These are phyloP conservation scores for Serendipita indica DNA, from an alignment of 768 basidiomycete species.

Conservation along the genomic window DNA sequence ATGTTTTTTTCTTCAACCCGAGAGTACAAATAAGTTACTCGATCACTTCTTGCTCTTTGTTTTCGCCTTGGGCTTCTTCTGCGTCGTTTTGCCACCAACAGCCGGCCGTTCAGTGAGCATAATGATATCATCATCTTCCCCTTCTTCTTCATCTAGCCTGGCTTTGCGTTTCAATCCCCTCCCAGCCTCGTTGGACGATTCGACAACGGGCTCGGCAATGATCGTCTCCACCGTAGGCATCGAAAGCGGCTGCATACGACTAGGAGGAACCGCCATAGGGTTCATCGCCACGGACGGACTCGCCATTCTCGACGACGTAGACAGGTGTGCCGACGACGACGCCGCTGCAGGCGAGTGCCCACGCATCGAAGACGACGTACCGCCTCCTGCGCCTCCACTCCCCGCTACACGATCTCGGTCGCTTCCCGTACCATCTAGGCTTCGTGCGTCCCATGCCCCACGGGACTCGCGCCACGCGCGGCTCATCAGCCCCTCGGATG, in stretches of 20 bases:
- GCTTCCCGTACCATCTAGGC: not conserved
- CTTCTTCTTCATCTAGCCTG: not conserved
- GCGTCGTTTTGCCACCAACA: not conserved
- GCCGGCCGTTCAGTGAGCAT: not conserved
- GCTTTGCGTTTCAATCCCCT: not conserved
- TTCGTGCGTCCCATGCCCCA: not conserved
- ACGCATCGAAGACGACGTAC: not conserved
- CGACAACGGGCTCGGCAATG: not conserved
- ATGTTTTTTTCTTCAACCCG: not conserved
- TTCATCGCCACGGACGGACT: not conserved
- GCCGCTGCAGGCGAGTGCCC: not conserved
- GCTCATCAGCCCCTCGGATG: not conserved
- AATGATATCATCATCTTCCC: not conserved
- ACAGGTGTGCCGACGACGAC: not conserved
- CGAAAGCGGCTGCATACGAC: not conserved
- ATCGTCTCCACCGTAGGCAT: not conserved
- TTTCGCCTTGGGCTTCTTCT: not conserved
- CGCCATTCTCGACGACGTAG: not conserved
- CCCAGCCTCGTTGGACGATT: not conserved
- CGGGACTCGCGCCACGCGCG: slow-evolving; percentile 5
- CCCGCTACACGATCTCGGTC: not conserved
- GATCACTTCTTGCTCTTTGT: slow-evolving; percentile 2
- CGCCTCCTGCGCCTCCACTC: too few relatives aligned
- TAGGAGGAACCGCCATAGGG: too few relatives aligned
- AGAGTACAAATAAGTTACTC: not conserved